Evolutionary conservation across 2,329 filamentous ascomycete genomes (phyloP).

Genomic region (Aspergillus niger): DNA sequence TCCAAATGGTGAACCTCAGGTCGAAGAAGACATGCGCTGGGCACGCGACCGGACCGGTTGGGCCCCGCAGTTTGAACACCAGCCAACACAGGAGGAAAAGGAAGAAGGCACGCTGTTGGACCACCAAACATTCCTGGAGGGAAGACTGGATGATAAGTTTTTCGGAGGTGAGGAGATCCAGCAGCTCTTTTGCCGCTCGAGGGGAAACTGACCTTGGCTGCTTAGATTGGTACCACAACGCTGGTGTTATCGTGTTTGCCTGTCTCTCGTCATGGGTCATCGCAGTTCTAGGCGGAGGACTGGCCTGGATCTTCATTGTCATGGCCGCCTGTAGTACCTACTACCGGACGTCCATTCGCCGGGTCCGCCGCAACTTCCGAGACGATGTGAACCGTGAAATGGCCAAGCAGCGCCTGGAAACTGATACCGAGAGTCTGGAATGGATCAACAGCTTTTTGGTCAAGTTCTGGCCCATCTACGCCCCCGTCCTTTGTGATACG

Average conservation of each 20-base stretch:
- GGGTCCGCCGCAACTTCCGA: conserved; percentile 91
- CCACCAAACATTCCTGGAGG: conserved; percentile 84
- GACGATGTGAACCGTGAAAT: conserved; percentile 91
- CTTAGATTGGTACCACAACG: conserved; percentile 96
- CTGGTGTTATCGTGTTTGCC: conserved; percentile 89
- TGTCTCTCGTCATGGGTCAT: conserved; percentile 89
- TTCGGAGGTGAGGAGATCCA: conserved; percentile 68
- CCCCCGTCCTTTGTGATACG: conserved; percentile 86
- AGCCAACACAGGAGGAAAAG: conserved; percentile 55
- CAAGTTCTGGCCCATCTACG: conserved; percentile 99
- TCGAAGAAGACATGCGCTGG: conserved; percentile 60
- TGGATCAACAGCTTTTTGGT: conserved; percentile 99
- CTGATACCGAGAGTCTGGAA: conserved; percentile 87
- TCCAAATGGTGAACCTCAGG: conserved; percentile 51
- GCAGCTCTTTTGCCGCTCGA: neutral
- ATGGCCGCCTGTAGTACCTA: conserved; percentile 93
- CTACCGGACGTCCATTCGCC: conserved; percentile 91
- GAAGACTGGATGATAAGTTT: conserved; percentile 81
- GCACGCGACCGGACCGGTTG: conserved; percentile 71
- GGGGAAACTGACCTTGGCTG: neutral
- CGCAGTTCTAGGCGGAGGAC: conserved; percentile 82
- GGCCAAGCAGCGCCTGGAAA: conserved; percentile 82
- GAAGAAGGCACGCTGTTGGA: conserved; percentile 71
- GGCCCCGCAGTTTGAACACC: conserved; percentile 76
- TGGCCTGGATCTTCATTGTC: conserved; percentile 90